Percentiles rank a stretch among this genome's conserved stretches.
phyloP scores from a whole-genome alignment of 1,284 basidiomycete species.

The Malassezia globosa region DNA sequence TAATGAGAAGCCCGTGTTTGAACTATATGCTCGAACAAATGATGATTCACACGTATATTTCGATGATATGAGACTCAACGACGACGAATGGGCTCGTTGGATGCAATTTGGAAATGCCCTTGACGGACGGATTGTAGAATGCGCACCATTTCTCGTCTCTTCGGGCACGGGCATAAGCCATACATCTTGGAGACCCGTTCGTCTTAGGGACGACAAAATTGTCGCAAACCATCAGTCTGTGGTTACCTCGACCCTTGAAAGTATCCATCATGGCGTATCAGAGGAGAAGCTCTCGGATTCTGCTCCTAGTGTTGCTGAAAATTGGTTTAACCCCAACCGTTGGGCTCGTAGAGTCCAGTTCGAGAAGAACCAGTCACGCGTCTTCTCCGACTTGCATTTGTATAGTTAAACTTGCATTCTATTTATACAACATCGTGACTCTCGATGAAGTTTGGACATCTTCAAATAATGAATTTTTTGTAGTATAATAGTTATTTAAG shows the following conservation, averaged over 20 bases:
- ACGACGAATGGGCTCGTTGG: slow-evolving; percentile 87
- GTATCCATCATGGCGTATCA: slow-evolving; percentile 40
- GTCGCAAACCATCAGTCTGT: slow-evolving; percentile 39
- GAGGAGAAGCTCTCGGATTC: slow-evolving; percentile 19
- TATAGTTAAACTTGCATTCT: no score
- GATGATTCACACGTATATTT: slow-evolving; percentile 61
- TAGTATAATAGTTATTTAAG: no score
- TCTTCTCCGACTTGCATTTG: no score
- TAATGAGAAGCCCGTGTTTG: slow-evolving; percentile 76
- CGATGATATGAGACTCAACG: slow-evolving; percentile 72
- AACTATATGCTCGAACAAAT: slow-evolving; percentile 61
- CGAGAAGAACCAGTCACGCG: no score
- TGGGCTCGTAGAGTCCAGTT: no score
- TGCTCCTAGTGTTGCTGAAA: no score
- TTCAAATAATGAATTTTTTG: no score
- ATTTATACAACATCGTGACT: no score
- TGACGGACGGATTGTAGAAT: slow-evolving; percentile 87
- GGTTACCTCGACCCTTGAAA: slow-evolving; percentile 34
- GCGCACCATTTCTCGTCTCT: no score
- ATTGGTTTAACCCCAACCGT: no score
- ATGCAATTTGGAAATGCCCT: slow-evolving; percentile 73
- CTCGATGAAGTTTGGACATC: no score
- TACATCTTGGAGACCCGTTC: slow-evolving; percentile 39
- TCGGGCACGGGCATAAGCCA: neutral
- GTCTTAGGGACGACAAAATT: slow-evolving; percentile 42